Evolutionary conservation across 1,284 basidiomycete genomes (phyloP), one percentile per base, ranked within the genome.

Genomic region (Cryptococcus hybrid): DNA sequence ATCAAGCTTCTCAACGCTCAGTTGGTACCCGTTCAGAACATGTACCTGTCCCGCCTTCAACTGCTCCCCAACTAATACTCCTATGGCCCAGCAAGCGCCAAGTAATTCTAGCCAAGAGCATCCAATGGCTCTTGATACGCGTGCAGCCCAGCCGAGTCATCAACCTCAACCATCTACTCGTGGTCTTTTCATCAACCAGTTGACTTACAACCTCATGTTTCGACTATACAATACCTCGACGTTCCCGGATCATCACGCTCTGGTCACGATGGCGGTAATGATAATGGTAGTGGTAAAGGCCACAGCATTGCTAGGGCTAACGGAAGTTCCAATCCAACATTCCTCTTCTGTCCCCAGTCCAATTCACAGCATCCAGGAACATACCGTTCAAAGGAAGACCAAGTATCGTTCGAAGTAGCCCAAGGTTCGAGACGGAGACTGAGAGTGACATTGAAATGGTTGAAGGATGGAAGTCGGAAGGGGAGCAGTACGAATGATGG

Each of bases 391-490:
- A 40, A 62, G 2, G 65, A 65, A 15, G 66, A 70, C 50, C 64
- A 67, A 15, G 62, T 72, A 1, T 68, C 68, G 5, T 70, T 72
- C 52, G 70, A 72, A 42, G 67, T 72, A 1, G 66, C 68, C 8
- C 65, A 60, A 7, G 68, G 68, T 3, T 62, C 55, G 4, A 30
- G 62, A 24, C 62, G 67, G 5, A 47, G 70, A 13, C 53, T 72
- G 13, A 50, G 64, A 45, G 68, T 72, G 1, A 68, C 68, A 0
- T 7, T 49, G 60, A 13, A 60, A 66, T 45, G 60, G 65, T 5
- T 24, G 35, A 15, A 48, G 46, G 36, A 43, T 51, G 45, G 45
- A 12, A 42, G 30, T n/a, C 13, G n/a, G 11, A 36, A 45, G 35
- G 50, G 46, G 9, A 30, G 50, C 38, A 34, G 34, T n/a, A 51